phyloP scores from a whole-genome alignment of 1,284 basidiomycete genomes.

The Tilletia indica region DNA sequence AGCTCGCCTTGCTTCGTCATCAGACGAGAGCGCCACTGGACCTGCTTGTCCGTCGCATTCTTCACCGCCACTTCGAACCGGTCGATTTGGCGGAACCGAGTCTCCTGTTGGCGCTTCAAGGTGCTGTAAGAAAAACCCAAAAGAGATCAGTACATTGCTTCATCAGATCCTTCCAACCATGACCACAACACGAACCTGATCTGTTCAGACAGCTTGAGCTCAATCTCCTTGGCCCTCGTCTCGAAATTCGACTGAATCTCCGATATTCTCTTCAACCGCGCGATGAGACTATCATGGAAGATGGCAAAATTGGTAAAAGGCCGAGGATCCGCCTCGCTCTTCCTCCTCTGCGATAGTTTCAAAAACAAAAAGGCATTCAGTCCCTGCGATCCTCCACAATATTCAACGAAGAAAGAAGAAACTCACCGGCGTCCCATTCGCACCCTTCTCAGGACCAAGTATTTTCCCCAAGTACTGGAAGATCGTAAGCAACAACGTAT shows the following conservation, averaged over 20 bases:
- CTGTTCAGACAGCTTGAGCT: slow-evolving; percentile 70
- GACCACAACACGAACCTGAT: slow-evolving; percentile 58
- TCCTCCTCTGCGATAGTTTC: slow-evolving; percentile 46
- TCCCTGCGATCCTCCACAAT: not conserved
- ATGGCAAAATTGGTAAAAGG: slow-evolving; percentile 88
- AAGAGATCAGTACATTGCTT: not conserved
- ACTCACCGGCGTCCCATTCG: slow-evolving; percentile 1
- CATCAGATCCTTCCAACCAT: not conserved
- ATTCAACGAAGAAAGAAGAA: not conserved
- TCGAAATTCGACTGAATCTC: slow-evolving; percentile 84
- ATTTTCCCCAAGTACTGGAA: slow-evolving; percentile 95
- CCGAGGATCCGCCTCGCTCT: slow-evolving; percentile 69
- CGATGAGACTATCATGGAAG: slow-evolving; percentile 92
- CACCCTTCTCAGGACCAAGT: slow-evolving; percentile 68
- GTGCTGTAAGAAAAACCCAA: slow-evolving; percentile 58
- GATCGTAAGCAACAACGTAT: slow-evolving; percentile 83
- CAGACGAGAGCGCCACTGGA: slow-evolving; percentile 81
- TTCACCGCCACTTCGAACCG: slow-evolving; percentile 86
- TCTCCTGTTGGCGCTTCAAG: slow-evolving; percentile 82
- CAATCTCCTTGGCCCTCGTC: slow-evolving; percentile 76
- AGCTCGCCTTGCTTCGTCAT: slow-evolving; percentile 81
- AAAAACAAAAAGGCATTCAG: not conserved
- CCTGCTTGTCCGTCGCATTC: slow-evolving; percentile 76
- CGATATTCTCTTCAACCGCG: slow-evolving; percentile 76
- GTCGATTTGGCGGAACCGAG: slow-evolving; percentile 86